These are phyloP conservation scores for Cercospora sesami DNA, from an alignment of 2,329 filamentous ascomycete species.

Conservation along the genomic window DNA sequence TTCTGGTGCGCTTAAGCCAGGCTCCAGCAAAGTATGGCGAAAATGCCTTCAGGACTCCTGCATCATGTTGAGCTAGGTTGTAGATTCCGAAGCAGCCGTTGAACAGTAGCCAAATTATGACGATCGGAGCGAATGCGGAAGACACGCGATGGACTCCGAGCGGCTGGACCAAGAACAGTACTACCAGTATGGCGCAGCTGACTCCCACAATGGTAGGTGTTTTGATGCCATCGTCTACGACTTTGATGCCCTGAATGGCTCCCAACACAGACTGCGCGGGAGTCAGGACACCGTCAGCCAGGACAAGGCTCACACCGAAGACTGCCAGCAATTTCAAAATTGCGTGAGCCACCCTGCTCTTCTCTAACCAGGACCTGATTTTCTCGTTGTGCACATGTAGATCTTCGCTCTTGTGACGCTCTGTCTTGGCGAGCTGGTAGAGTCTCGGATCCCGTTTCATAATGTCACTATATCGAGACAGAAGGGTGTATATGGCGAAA, in stretches of 20 bases:
- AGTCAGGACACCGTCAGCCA: constrained; percentile 65
- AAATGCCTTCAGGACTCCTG: constrained; percentile 54
- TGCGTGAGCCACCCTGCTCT: constrained; percentile 52
- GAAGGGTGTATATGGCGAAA: constrained; percentile 66
- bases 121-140: constrained; percentile 63
- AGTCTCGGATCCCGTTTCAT: constrained; percentile 59
- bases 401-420: constrained; percentile 59
- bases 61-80: constrained; percentile 50
- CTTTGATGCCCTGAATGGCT: constrained; percentile 60
- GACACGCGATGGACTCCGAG: constrained; percentile 55
- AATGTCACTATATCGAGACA: constrained; percentile 63
- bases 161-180: constrained; percentile 32
- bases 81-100: constrained; percentile 66
- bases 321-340: constrained; percentile 63
- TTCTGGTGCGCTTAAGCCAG: constrained; percentile 60
- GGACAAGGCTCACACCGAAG: constrained; percentile 66
- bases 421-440: constrained; percentile 56
- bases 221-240: constrained; percentile 58
- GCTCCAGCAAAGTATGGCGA: constrained; percentile 58
- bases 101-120: constrained; percentile 64
- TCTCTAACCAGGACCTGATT: constrained; percentile 60
- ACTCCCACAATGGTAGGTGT: constrained; percentile 61
- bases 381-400: constrained; percentile 53
- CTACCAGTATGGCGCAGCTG: constrained; percentile 62
- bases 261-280: constrained; percentile 70